These are phyloP conservation scores for Kodamaea lidongshanica DNA, from an alignment of 805 yeast genomes.

Conservation along the genomic window DNA sequence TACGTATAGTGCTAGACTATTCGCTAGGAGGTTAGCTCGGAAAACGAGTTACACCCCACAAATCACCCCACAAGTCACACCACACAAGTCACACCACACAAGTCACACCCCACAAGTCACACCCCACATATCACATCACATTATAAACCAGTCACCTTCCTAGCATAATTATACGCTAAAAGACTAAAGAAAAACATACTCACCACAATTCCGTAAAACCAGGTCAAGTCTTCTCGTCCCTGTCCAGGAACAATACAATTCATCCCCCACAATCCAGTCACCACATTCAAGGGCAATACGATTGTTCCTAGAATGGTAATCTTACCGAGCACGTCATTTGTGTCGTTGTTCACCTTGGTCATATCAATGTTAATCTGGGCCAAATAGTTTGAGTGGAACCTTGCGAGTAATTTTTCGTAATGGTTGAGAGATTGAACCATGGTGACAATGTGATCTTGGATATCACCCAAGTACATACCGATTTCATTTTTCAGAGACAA, in stretches of 20 bases:
- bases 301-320: slow-evolving; percentile 92
- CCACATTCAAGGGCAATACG: slow-evolving; percentile 88
- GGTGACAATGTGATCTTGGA: slow-evolving; percentile 95
- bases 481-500: slow-evolving; percentile 47
- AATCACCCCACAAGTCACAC: no score
- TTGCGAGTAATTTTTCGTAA: slow-evolving; percentile 85
- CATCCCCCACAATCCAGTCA: slow-evolving; percentile 99
- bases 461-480: slow-evolving; percentile 92
- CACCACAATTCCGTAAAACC: slow-evolving; percentile 37
- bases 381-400: slow-evolving; percentile 92
- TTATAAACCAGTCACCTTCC: slow-evolving; percentile 34
- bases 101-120: no score
- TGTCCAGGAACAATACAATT: slow-evolving; percentile 96
- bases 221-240: slow-evolving; percentile 31
- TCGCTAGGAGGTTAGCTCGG: no score
- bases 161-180: slow-evolving; percentile 36
- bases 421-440: slow-evolving; percentile 95
- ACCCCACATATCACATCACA: no score
- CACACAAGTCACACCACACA: no score
- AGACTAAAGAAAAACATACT: slow-evolving; percentile 31
- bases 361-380: slow-evolving; percentile 97
- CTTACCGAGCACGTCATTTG: slow-evolving; percentile 92
- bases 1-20: no score
- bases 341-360: slow-evolving; percentile 95
- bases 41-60: no score